Percentiles rank a stretch among this genome's conserved stretches.
These are phyloP conservation scores for Conringia planisiliqua DNA, from an alignment of 345 rosid genomes.

Conservation along the genomic window DNA sequence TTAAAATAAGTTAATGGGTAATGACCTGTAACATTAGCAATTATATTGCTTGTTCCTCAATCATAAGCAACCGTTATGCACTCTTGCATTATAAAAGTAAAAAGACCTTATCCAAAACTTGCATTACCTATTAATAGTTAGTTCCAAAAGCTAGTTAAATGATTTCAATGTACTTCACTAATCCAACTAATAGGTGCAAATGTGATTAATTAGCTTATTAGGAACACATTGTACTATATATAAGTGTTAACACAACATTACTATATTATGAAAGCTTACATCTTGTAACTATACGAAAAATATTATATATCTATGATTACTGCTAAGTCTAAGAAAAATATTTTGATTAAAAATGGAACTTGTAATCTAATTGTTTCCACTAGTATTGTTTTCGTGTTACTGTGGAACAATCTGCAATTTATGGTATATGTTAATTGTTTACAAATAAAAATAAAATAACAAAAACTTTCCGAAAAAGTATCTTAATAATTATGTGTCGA, in stretches of 20 bases:
- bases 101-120: conserved; percentile 20
- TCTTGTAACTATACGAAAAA: background rate
- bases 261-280: background rate
- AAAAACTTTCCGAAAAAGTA: background rate
- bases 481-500: background rate
- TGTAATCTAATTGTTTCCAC: background rate
- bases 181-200: background rate
- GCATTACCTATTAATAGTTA: background rate
- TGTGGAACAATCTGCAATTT: background rate
- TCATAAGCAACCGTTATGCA: conserved; percentile 29
- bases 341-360: background rate
- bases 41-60: conserved; percentile 18
- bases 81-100: conserved; percentile 11
- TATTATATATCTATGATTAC: background rate
- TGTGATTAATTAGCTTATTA: background rate
- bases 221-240: background rate
- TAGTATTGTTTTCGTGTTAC: background rate
- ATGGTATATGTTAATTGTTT: background rate
- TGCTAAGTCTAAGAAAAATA: background rate
- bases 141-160: background rate
- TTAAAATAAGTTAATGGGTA: conserved; percentile 14
- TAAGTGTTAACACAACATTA: background rate
- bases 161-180: conserved; percentile 6
- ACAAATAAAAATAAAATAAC: background rate
- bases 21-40: conserved; percentile 30